These are phyloP conservation scores for Coniophora puteana DNA, from an alignment of 1,284 basidiomycete genomes.

Conservation along the genomic window DNA sequence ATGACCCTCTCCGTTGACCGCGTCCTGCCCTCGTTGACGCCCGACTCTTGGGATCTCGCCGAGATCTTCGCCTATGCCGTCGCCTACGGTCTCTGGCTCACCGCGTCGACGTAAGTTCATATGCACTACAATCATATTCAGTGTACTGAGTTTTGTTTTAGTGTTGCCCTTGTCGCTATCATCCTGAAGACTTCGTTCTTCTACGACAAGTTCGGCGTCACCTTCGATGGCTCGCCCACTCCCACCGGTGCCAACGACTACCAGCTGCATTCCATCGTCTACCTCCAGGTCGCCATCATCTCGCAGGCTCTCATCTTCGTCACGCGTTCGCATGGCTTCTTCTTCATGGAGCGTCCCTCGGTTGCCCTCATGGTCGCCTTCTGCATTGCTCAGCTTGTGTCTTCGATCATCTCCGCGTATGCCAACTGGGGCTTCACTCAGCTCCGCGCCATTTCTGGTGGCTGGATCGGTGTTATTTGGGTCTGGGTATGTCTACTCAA, in stretches of 20 bases:
- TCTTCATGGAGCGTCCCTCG: conserved; percentile 98
- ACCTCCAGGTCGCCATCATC: conserved; percentile 95
- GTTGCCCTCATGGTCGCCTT: conserved; percentile 87
- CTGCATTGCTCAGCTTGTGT: conserved; percentile 89
- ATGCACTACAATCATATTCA: background rate
- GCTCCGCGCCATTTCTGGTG: conserved; percentile 76
- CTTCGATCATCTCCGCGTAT: conserved; percentile 93
- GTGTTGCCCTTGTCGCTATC: conserved; percentile 77
- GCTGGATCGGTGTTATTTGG: conserved; percentile 98
- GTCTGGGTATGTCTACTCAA: conserved; percentile 66
- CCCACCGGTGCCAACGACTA: conserved; percentile 68
- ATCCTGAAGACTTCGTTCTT: conserved; percentile 91
- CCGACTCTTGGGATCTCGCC: conserved; percentile 93
- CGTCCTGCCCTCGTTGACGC: conserved; percentile 88
- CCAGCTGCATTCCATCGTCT: conserved; percentile 77
- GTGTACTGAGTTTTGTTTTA: conserved; percentile 29
- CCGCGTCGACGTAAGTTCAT: conserved; percentile 76
- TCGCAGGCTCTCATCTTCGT: conserved; percentile 98
- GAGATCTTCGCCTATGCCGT: conserved; percentile 97
- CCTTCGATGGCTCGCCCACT: conserved; percentile 34
- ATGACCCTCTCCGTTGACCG: conserved; percentile 98
- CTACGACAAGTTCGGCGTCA: conserved; percentile 81
- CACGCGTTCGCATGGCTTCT: conserved; percentile 94
- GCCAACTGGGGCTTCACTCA: conserved; percentile 90
- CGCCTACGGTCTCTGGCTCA: conserved; percentile 93